phyloP scores from a whole-genome alignment of 2,329 filamentous ascomycete genomes.

The Fusarium falciforme region DNA sequence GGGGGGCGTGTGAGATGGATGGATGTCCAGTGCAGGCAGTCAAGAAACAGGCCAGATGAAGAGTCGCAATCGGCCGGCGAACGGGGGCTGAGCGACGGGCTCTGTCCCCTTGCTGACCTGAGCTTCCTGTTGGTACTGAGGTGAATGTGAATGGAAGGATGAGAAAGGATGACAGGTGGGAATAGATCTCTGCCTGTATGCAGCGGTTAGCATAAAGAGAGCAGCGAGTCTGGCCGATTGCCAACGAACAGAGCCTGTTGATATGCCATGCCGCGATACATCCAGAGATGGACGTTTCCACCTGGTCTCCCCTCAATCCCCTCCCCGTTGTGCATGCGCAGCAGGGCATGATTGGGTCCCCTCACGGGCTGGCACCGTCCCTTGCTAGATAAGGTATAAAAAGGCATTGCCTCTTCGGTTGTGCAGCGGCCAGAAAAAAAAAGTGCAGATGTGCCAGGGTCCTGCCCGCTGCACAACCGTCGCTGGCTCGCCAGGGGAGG shows the following conservation, averaged over 20 bases:
- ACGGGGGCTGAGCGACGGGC: conserved; percentile 36
- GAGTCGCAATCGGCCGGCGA: conserved; percentile 40
- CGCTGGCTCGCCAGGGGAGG: conserved; percentile 20
- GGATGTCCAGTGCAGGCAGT: not conserved
- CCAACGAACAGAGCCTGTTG: not conserved
- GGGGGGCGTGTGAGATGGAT: conserved; percentile 29
- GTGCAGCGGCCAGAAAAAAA: conserved; percentile 32
- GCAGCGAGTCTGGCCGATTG: not conserved
- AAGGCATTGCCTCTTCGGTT: conserved; percentile 18
- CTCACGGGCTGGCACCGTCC: conserved; percentile 23
- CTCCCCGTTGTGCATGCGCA: conserved; percentile 34
- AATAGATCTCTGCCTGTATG: not conserved
- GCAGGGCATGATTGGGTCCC: conserved; percentile 34
- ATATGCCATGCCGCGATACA: conserved; percentile 8
- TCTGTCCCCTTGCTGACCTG: conserved; percentile 21
- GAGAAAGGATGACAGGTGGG: not conserved
- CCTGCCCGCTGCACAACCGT: conserved; percentile 30
- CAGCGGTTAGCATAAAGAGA: not conserved
- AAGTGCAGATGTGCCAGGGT: conserved; percentile 35
- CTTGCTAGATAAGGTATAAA: conserved; percentile 38
- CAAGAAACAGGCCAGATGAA: conserved; percentile 33
- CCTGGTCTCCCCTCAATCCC: conserved; percentile 31
- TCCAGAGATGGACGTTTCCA: conserved; percentile 5
- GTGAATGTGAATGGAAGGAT: not conserved
- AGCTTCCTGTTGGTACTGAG: conserved; percentile 2